Conservation (phyloP, 176 grass and related monocot species). For the Oryza nivara region DNA sequence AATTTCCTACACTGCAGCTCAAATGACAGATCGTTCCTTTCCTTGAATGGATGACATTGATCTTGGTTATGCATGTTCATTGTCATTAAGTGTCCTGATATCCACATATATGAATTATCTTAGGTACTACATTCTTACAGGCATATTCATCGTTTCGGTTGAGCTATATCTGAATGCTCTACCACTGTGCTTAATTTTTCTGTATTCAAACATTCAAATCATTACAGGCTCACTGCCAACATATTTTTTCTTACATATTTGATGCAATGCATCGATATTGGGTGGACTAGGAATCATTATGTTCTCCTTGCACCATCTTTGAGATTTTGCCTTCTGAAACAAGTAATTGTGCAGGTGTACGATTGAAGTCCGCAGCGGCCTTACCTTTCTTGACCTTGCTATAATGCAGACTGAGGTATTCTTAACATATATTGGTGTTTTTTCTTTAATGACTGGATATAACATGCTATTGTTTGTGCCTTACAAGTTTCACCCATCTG, state of each 20-base stretch:
- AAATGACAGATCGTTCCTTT: background rate
- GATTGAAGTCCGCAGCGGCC: slow-evolving; percentile 86
- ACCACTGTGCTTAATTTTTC: background rate
- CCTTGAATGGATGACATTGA: background rate
- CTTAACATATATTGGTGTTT: slow-evolving; percentile 25
- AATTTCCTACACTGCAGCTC: too few relatives aligned
- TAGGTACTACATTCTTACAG: too few relatives aligned
- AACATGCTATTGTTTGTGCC: slow-evolving; percentile 3
- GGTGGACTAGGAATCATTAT: background rate
- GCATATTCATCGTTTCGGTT: too few relatives aligned
- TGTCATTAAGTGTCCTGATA: too few relatives aligned
- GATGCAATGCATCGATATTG: background rate
- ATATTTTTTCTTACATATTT: background rate
- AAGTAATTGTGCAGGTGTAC: slow-evolving; percentile 68
- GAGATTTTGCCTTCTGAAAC: background rate
- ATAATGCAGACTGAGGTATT: slow-evolving; percentile 97
- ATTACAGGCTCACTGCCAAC: too few relatives aligned
- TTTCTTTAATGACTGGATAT: slow-evolving; percentile 28
- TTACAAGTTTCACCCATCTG: slow-evolving; percentile 43
- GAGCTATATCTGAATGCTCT: too few relatives aligned
- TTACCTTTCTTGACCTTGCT: slow-evolving; percentile 96
- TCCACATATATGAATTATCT: too few relatives aligned
- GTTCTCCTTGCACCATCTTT: background rate
- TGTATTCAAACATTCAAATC: background rate
- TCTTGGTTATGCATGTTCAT: too few relatives aligned